phyloP scores from a whole-genome alignment of 306 rosid genomes.

The Lagenaria siceraria region DNA sequence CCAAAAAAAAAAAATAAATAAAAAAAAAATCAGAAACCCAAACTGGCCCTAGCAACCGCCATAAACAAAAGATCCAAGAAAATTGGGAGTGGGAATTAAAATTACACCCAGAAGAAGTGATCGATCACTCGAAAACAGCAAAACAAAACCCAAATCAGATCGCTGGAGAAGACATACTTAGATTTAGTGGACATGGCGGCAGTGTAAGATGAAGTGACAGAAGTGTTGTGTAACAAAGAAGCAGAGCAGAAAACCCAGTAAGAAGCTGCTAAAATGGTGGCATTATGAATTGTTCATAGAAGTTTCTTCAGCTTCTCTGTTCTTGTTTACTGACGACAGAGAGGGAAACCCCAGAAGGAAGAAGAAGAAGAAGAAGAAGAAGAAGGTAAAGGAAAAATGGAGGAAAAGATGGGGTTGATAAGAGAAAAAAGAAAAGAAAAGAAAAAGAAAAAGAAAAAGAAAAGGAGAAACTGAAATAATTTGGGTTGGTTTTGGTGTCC shows the following conservation, averaged over 20 bases:
- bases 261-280: slow-evolving; percentile 26
- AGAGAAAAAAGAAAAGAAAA: not conserved
- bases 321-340: not conserved
- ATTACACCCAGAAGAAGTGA: slow-evolving; percentile 8
- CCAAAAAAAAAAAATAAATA: not conserved
- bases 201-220: slow-evolving; percentile 13
- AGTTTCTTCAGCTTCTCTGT: not conserved
- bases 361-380: not conserved
- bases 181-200: slow-evolving; percentile 71
- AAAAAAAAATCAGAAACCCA: not conserved
- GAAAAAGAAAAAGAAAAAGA: not conserved
- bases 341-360: not conserved
- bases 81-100: slow-evolving; percentile 7
- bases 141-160: slow-evolving; percentile 32
- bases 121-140: not conserved
- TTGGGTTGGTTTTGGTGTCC: slow-evolving; percentile 32
- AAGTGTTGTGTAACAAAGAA: slow-evolving; percentile 3
- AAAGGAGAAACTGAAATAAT: slow-evolving; percentile 21
- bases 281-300: slow-evolving; percentile 18
- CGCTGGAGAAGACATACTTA: slow-evolving; percentile 38
- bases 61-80: slow-evolving; percentile 33
- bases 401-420: slow-evolving; percentile 23
- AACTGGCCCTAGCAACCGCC: not conserved
- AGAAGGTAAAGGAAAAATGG: slow-evolving; percentile 1
- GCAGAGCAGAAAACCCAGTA: not conserved